phyloP scores from a whole-genome alignment of 2,329 filamentous ascomycete species.

The Colletotrichum sp. region DNA sequence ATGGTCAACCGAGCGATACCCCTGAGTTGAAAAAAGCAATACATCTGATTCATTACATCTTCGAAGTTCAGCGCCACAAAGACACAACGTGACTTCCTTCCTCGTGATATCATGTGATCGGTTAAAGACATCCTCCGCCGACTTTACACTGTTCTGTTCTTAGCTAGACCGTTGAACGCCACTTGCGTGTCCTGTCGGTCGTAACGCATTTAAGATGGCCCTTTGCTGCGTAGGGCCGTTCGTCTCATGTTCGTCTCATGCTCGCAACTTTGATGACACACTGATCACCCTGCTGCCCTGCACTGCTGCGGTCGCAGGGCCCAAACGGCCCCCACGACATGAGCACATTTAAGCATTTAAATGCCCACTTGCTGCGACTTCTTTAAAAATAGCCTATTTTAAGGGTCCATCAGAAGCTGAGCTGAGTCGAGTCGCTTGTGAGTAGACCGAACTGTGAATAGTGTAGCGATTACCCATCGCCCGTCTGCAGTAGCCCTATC shows the following conservation, averaged over 20 bases:
- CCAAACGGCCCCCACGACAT: background rate
- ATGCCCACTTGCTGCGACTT: background rate
- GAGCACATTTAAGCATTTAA: background rate
- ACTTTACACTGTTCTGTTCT: background rate
- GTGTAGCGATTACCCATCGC: background rate
- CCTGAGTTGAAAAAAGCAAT: background rate
- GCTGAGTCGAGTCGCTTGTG: background rate
- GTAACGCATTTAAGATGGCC: rapidly evolving
- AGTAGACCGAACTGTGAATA: background rate
- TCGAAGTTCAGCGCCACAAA: background rate
- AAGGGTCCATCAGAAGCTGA: background rate
- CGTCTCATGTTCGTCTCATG: background rate
- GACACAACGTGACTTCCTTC: rapidly evolving
- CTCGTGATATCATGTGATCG: background rate
- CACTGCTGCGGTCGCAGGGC: background rate
- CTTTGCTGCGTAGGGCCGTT: background rate
- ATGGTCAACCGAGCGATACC: background rate
- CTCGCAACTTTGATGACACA: background rate
- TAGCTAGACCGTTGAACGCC: background rate
- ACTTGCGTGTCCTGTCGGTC: background rate
- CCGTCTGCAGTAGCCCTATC: background rate
- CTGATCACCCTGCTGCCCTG: background rate
- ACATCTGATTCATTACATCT: background rate
- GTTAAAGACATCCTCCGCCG: background rate
- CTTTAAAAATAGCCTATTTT: background rate